phyloP scores from a whole-genome alignment of 208 protist species.

The Acanthamoeba culbertsoni region DNA sequence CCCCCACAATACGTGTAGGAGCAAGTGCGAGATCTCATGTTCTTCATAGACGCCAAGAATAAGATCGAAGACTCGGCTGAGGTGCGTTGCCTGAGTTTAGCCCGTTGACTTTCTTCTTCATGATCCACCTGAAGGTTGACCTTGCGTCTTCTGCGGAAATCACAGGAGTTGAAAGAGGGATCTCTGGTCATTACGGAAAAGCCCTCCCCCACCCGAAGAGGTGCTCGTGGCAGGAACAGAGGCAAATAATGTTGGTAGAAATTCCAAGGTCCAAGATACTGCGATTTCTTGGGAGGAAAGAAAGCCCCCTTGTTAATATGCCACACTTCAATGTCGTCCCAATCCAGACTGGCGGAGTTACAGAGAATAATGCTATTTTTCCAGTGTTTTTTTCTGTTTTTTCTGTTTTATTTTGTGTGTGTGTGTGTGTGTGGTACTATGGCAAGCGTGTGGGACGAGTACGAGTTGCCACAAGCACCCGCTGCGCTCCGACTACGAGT shows the following conservation, averaged over 20 bases:
- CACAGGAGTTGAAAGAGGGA: slow-evolving; percentile 1
- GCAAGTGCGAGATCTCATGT: slow-evolving; percentile 79
- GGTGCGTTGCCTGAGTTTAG: no score
- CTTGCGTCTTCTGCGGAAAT: no score
- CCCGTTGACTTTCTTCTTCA: background rate
- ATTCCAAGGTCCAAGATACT: background rate
- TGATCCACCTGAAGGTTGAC: no score
- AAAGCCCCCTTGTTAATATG: background rate
- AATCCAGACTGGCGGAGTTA: no score
- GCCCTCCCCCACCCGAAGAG: background rate
- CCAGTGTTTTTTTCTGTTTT: no score
- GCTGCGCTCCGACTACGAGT: background rate
- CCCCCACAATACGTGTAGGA: slow-evolving; percentile 49
- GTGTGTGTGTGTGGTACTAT: no score
- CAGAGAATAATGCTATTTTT: no score
- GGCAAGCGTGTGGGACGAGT: background rate
- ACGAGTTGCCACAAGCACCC: background rate
- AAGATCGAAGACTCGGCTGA: slow-evolving; percentile 42
- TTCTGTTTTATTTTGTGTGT: no score
- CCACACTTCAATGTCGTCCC: no score
- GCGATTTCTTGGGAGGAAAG: background rate
- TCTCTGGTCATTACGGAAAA: slow-evolving; percentile 33
- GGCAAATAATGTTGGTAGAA: background rate
- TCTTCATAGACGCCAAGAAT: slow-evolving; percentile 80
- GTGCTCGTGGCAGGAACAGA: background rate